These are phyloP conservation scores for Avena sativa DNA, from an alignment of 176 grass and related monocot species.

Conservation along the genomic window DNA sequence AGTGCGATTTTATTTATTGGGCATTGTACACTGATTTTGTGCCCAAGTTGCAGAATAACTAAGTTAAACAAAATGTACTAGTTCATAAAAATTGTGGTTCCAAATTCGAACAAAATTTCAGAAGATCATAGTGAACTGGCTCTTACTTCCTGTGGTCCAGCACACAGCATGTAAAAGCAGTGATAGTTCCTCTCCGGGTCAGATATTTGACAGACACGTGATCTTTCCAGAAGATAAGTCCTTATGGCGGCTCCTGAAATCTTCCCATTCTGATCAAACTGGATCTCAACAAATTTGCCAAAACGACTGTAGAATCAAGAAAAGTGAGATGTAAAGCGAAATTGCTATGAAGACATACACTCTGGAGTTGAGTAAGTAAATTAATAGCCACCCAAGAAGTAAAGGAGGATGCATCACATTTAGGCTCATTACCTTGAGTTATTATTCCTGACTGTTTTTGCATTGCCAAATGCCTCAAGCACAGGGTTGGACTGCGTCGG, in stretches of 20 bases:
- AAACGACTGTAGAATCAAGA: constrained; percentile 73
- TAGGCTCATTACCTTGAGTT: constrained; percentile 75
- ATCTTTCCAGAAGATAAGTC: constrained; percentile 92
- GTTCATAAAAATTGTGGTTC: constrained; percentile 24
- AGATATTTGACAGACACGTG: constrained; percentile 93
- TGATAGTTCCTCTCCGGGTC: constrained; percentile 95
- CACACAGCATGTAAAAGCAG: constrained; percentile 95
- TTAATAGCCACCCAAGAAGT: constrained; percentile 29
- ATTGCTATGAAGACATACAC: constrained; percentile 11
- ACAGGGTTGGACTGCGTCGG: constrained; percentile 82
- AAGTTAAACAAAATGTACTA: background rate
- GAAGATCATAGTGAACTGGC: constrained; percentile 19
- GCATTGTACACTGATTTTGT: background rate
- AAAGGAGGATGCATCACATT: constrained; percentile 19
- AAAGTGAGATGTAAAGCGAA: constrained; percentile 38
- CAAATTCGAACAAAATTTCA: constrained; percentile 17
- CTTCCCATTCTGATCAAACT: constrained; percentile 72
- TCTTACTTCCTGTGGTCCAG: constrained; percentile 68
- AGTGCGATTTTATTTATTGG: background rate
- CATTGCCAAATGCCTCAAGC: constrained; percentile 95
- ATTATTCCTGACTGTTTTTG: constrained; percentile 94
- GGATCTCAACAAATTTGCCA: constrained; percentile 96
- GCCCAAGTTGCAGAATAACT: background rate
- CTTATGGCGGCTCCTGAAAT: constrained; percentile 93
- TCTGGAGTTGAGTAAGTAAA: background rate